Conservation (phyloP, 257 asterid genomes). For the Linderniella brevidens region DNA sequence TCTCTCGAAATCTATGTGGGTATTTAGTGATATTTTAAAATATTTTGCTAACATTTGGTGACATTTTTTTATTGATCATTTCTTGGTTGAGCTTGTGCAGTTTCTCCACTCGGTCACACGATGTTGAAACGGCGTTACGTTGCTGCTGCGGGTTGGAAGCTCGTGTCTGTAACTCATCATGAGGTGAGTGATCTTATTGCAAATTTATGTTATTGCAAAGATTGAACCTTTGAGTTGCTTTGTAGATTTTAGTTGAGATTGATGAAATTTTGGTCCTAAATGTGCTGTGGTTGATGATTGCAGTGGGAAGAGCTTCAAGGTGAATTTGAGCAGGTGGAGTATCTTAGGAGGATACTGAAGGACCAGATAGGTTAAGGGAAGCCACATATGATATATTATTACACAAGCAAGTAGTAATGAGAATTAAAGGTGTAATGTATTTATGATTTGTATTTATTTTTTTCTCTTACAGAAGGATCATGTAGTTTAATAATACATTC, state of each 20-base stretch:
- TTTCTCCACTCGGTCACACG: conserved; percentile 74
- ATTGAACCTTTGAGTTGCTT: neutral
- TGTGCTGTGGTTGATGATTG: too few relatives aligned
- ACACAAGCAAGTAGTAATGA: too few relatives aligned
- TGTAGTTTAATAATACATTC: too few relatives aligned
- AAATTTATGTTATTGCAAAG: neutral
- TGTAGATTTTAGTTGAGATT: conserved; percentile 8
- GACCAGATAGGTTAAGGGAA: conserved; percentile 16
- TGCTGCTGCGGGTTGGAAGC: conserved; percentile 82
- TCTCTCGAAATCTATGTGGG: conserved; percentile 82
- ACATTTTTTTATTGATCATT: neutral
- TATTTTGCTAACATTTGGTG: neutral
- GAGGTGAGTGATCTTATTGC: conserved; percentile 37
- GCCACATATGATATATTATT: neutral
- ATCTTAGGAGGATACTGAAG: conserved; percentile 46
- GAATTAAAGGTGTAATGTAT: too few relatives aligned
- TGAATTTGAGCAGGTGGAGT: conserved; percentile 65
- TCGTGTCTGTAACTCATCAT: conserved; percentile 47
- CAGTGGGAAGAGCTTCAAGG: conserved; percentile 98
- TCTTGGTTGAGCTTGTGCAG: conserved; percentile 18
- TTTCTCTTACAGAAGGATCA: too few relatives aligned
- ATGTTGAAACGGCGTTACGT: conserved; percentile 70
- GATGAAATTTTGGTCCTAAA: too few relatives aligned
- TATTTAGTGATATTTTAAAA: neutral
- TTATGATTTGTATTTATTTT: too few relatives aligned